A percentile compares a stretch with the other conserved stretches of the same genome.
phyloP scores from a whole-genome alignment of 2,329 filamentous ascomycete species.

The Seiridium unicorne region DNA sequence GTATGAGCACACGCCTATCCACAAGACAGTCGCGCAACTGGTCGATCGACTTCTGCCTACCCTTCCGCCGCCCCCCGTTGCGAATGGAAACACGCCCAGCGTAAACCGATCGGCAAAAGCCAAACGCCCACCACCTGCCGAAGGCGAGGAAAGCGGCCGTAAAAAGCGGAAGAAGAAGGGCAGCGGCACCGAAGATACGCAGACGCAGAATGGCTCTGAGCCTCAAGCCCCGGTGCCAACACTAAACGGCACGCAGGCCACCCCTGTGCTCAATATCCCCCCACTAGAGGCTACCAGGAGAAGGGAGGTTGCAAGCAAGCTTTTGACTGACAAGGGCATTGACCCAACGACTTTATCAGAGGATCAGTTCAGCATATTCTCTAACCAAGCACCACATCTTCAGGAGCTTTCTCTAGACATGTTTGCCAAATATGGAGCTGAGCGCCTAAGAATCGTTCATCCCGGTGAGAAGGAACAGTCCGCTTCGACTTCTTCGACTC shows the following conservation, averaged over 20 bases:
- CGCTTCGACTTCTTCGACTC: constrained; percentile 24
- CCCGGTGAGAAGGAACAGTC: constrained; percentile 36
- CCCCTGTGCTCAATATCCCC: constrained; percentile 37
- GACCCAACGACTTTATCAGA: constrained; percentile 49
- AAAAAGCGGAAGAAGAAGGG: constrained; percentile 25
- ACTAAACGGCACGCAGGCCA: constrained; percentile 12
- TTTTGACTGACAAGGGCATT: constrained; percentile 47
- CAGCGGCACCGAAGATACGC: constrained; percentile 18
- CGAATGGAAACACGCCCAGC: constrained; percentile 18
- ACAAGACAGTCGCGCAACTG: constrained; percentile 52
- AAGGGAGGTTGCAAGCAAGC: constrained; percentile 43
- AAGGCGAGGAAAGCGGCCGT: constrained; percentile 23
- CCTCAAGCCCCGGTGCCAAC: constrained; percentile 12
- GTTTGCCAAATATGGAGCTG: constrained; percentile 56
- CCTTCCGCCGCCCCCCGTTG: constrained; percentile 32
- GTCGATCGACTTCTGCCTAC: constrained; percentile 43
- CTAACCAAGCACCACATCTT: constrained; percentile 56
- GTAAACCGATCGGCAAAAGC: constrained; percentile 16
- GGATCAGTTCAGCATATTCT: constrained; percentile 59
- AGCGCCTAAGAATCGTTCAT: constrained; percentile 56
- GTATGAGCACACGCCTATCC: constrained; percentile 57
- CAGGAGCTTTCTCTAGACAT: constrained; percentile 55
- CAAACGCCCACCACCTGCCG: constrained; percentile 20
- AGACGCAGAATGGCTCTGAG: constrained; percentile 14
- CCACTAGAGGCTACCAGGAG: constrained; percentile 50